A percentile compares a stretch with the other conserved stretches of the same genome.
These are phyloP conservation scores for Xylaria palmicola DNA, from an alignment of 495 filamentous ascomycete genomes.

Conservation along the genomic window DNA sequence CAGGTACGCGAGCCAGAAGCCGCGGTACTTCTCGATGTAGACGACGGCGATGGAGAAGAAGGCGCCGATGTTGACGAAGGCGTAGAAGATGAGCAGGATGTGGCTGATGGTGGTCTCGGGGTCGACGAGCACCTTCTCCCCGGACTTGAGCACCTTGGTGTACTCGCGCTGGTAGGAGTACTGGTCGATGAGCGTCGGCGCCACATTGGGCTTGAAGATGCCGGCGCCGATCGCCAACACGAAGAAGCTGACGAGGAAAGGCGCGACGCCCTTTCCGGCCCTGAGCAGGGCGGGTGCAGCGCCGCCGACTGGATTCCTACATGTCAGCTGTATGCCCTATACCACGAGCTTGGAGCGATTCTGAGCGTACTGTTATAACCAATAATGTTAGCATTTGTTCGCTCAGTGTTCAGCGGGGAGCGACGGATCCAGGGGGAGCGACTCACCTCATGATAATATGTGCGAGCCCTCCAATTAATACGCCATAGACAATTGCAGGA, in stretches of 20 bases:
- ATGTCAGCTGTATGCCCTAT: not conserved
- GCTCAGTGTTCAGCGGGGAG: not conserved
- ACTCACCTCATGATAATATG: constrained; percentile 38
- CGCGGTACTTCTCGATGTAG: constrained; percentile 63
- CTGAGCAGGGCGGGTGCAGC: constrained; percentile 53
- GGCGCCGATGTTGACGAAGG: constrained; percentile 70
- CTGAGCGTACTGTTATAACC: not conserved
- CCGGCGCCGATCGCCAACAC: constrained; percentile 56
- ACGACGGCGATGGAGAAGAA: constrained; percentile 65
- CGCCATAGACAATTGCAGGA: constrained; percentile 53
- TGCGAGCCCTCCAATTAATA: constrained; percentile 52
- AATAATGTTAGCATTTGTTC: not conserved
- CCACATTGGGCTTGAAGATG: constrained; percentile 67
- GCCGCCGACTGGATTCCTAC: constrained; percentile 43
- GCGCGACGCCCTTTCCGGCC: constrained; percentile 44
- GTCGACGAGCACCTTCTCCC: constrained; percentile 72
- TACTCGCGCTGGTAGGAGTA: constrained; percentile 48
- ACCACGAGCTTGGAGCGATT: not conserved
- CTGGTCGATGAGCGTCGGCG: constrained; percentile 69
- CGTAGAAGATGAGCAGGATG: constrained; percentile 64
- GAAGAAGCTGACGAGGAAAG: constrained; percentile 51
- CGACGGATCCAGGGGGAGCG: no score
- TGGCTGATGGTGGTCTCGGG: constrained; percentile 68
- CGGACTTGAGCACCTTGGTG: constrained; percentile 58
- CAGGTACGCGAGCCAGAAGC: constrained; percentile 68